Base-by-base conservation (phyloP, 2,329 filamentous ascomycete species). In the Talaromyces verruculosus region DNA sequence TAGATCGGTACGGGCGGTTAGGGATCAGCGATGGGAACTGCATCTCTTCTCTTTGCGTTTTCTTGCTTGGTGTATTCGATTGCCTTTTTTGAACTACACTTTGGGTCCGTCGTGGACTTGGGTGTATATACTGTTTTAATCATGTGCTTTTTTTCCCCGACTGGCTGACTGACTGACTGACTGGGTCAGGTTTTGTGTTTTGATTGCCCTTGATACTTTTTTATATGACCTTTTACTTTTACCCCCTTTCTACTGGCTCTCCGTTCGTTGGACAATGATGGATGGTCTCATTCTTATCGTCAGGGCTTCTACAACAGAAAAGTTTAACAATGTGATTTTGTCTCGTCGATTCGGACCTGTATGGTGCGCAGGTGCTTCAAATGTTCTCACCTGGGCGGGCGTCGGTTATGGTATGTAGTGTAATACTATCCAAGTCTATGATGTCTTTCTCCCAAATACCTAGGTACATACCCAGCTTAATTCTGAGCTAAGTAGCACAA, bases 1-100 rank as follows among this genome's bases (percentile, higher is more conserved):
- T 67, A 68, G 67, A 68, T 64, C 53, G 65, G 63, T 64, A 63
- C 51, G 63, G 67, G 67, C 30, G 65, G 65, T 64, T 67, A 64
- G 57, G 64, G 65, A 60, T 66, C 47, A 68, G 64, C 49, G 33
- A 65, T 49, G 55, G 61, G 65, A 22, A 62, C 43, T 65, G 62
- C 39, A 53, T 47, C 60, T 22, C 41, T 49, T 61, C 28, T 55
- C 28, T 61, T 57, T 43, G 7, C 33, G 51, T 41, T 63, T 65
- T 28, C 25, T 28, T 53, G 5, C 35, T 35, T 19, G 7, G 30
- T 57, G 25, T 15, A 33, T 57, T 57, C 7, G 11, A 7, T 15
- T 35, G 28, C 5, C 41, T 35, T 55, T 37, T 57, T 35, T 57
- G 5, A 37, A 7, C 53, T 64, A 61, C 65, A 55, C 65, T 66